Evolutionary conservation across 2,329 filamentous ascomycete species (phyloP).

Genomic region (Colletotrichum tofieldiae): DNA sequence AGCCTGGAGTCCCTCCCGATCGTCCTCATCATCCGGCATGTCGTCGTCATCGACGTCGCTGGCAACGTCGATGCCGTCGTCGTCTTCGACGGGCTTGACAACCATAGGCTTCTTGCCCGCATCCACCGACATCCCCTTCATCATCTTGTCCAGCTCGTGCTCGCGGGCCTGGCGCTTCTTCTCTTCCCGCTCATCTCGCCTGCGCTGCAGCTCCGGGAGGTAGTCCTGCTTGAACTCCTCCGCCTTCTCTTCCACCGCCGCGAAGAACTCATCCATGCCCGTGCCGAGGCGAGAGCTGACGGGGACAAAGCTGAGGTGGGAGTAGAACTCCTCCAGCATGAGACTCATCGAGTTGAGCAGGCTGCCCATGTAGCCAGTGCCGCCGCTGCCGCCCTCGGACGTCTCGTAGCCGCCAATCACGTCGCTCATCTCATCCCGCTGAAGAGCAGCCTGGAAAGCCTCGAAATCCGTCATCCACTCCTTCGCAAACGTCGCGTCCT

Average conservation of each 20-base stretch:
- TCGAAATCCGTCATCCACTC: conserved; percentile 99
- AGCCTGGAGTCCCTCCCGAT: conserved; percentile 78
- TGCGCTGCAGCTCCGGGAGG: conserved; percentile 88
- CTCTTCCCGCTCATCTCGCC: conserved; percentile 81
- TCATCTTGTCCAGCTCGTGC: conserved; percentile 90
- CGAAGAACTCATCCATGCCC: conserved; percentile 94
- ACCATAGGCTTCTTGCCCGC: conserved; percentile 46
- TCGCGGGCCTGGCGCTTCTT: conserved; percentile 81
- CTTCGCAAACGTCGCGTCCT: conserved; percentile 91
- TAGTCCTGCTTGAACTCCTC: conserved; percentile 93
- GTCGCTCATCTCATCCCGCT: conserved; percentile 83
- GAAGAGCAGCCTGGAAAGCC: conserved; percentile 89
- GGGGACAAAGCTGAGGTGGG: conserved; percentile 91
- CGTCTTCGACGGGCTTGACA: conserved; percentile 60
- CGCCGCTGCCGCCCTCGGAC: conserved; percentile 71
- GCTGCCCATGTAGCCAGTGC: conserved; percentile 96
- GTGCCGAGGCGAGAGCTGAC: conserved; percentile 95
- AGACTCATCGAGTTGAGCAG: conserved; percentile 98
- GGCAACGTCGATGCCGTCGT: conserved; percentile 66
- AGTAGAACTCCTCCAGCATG: conserved; percentile 97
- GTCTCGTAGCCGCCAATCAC: conserved; percentile 82
- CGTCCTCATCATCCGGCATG: conserved; percentile 71
- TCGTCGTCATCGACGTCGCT: conserved; percentile 73
- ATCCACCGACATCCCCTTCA: conserved; percentile 86
- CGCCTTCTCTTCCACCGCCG: conserved; percentile 88